A percentile compares a stretch with the other conserved stretches of the same genome.
These are phyloP conservation scores for Pachysandra terminalis DNA, from an alignment of 164 flowering plant species.

Conservation along the genomic window DNA sequence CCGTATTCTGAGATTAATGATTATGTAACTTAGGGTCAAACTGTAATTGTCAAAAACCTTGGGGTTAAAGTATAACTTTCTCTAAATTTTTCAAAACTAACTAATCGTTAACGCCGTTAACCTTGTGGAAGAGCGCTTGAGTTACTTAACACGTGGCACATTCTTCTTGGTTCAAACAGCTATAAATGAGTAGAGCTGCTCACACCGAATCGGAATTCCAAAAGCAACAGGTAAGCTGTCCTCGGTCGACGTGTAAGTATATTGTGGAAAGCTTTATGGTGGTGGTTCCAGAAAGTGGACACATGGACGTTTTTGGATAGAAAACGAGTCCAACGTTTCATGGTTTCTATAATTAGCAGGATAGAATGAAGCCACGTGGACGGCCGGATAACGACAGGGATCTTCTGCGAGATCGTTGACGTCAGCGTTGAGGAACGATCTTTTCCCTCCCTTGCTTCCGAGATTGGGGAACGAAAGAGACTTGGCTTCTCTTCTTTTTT, in stretches of 20 bases:
- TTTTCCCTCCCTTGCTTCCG: slow-evolving; percentile 17
- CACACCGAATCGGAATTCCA: no score
- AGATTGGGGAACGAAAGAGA: slow-evolving; percentile 17
- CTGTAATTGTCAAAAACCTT: no score
- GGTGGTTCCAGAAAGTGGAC: slow-evolving; percentile 32
- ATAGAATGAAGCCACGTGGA: slow-evolving; percentile 22
- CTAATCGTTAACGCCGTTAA: no score
- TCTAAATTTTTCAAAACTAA: no score
- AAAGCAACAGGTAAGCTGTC: slow-evolving; percentile 13
- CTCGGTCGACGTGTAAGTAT: slow-evolving; percentile 11
- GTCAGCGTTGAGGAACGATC: slow-evolving; percentile 7
- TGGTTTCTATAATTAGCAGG: slow-evolving; percentile 13
- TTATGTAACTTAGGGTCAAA: no score
- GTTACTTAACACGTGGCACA: no score
- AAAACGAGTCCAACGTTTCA: slow-evolving; percentile 5
- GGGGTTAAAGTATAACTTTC: no score
- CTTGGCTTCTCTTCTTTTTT: background rate
- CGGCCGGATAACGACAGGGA: slow-evolving; percentile 23
- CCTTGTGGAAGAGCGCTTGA: no score
- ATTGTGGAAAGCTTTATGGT: background rate
- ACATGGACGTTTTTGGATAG: slow-evolving; percentile 24
- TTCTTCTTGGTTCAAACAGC: no score
- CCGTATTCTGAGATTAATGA: no score
- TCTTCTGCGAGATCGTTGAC: slow-evolving; percentile 17
- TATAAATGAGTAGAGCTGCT: no score